phyloP scores from a whole-genome alignment of 164 flowering plant species.

The Warburgia ugandensis region DNA sequence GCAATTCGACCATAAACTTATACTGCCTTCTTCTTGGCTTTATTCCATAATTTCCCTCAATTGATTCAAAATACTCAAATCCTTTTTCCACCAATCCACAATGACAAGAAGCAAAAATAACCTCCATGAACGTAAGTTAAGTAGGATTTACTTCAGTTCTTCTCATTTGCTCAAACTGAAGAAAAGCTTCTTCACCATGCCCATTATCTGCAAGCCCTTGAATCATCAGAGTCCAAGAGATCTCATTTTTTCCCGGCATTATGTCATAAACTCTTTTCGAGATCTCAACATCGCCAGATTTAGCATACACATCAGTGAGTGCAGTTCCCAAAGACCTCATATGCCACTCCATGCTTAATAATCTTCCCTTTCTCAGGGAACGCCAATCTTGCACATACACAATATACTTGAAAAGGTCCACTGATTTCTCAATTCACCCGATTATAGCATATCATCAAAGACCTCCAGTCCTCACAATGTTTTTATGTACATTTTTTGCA shows the following conservation, averaged over 20 bases:
- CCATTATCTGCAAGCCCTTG: slow-evolving; percentile 67
- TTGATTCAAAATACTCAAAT: slow-evolving; percentile 34
- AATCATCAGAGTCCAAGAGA: slow-evolving; percentile 59
- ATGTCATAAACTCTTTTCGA: slow-evolving; percentile 31
- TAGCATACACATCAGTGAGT: slow-evolving; percentile 66
- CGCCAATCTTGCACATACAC: slow-evolving; percentile 50
- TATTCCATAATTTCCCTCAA: slow-evolving; percentile 40
- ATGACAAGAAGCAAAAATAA: slow-evolving; percentile 62
- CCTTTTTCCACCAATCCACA: slow-evolving; percentile 56
- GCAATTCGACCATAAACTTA: slow-evolving; percentile 50
- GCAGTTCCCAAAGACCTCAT: slow-evolving; percentile 54
- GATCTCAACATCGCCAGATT: slow-evolving; percentile 48
- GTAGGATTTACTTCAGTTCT: slow-evolving; percentile 27
- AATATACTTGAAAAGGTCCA: slow-evolving; percentile 47
- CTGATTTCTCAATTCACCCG: slow-evolving; percentile 36
- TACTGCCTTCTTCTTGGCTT: slow-evolving; percentile 46
- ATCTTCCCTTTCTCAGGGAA: slow-evolving; percentile 45
- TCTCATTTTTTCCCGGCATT: slow-evolving; percentile 42
- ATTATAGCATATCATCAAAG: slow-evolving; percentile 38
- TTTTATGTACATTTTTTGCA: slow-evolving; percentile 33
- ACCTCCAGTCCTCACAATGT: slow-evolving; percentile 35
- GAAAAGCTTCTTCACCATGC: slow-evolving; percentile 36
- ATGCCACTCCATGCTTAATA: slow-evolving; percentile 39
- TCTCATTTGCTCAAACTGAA: slow-evolving; percentile 43
- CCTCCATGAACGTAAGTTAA: slow-evolving; percentile 37